Evolutionary conservation across 106 monocot species (phyloP).

Genomic region (Hemerocallis citrina): DNA sequence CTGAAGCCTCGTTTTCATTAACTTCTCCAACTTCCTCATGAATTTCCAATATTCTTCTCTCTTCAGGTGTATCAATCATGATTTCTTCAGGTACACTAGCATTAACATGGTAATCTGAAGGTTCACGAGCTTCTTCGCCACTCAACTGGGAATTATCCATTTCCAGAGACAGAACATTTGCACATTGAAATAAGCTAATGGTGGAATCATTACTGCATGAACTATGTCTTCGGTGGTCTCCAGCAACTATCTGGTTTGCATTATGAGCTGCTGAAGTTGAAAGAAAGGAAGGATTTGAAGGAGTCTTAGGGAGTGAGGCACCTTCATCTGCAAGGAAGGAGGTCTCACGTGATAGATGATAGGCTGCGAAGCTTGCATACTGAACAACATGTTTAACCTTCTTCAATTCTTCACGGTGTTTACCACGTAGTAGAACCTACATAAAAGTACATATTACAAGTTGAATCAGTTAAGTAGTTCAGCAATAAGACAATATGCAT

Average conservation of each 20-base stretch:
- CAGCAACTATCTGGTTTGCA: background rate
- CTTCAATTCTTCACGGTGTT: constrained; percentile 53
- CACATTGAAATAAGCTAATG: background rate
- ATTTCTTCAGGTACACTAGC: background rate
- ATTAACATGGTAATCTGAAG: constrained; percentile 19
- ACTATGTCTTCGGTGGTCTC: constrained; percentile 5
- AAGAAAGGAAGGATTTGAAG: constrained; percentile 2
- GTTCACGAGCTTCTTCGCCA: constrained; percentile 2
- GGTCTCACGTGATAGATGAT: constrained; percentile 85
- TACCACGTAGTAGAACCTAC: constrained; percentile 75
- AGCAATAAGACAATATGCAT: background rate
- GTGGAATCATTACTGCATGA: constrained; percentile 8
- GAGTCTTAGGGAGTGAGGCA: constrained; percentile 50
- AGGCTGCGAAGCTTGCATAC: constrained; percentile 85
- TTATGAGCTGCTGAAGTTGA: constrained; percentile 7
- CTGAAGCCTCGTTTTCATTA: constrained; percentile 30
- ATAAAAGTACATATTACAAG: constrained; percentile 7
- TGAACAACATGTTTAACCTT: constrained; percentile 74
- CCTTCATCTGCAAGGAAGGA: constrained; percentile 94
- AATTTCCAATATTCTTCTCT: constrained; percentile 12
- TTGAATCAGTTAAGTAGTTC: background rate
- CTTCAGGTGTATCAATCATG: background rate
- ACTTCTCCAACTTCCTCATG: constrained; percentile 1
- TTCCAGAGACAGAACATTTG: constrained; percentile 9
- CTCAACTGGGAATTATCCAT: background rate